A percentile compares a stretch with the other conserved stretches of the same genome.
Conservation (phyloP, 208 protist species). For the Endotrypanum monterogeii region DNA sequence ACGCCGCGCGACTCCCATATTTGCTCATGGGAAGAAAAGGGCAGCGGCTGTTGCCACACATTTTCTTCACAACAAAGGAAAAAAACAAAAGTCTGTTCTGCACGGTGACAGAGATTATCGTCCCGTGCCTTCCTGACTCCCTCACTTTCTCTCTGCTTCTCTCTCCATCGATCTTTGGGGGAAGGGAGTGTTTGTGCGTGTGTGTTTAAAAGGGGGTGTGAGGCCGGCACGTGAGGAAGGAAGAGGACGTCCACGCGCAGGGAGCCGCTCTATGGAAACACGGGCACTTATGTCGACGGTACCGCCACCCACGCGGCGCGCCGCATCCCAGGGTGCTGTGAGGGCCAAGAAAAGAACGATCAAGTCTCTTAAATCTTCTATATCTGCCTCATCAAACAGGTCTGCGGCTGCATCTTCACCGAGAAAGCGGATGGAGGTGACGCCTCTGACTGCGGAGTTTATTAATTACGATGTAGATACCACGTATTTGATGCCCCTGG, state of each 20-base stretch:
- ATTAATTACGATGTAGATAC: slow-evolving; percentile 88
- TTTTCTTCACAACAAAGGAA: not conserved
- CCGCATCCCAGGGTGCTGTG: not conserved
- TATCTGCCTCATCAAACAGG: not conserved
- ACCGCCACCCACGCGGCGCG: not conserved
- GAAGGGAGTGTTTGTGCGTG: too few species aligned
- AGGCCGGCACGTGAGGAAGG: too few species aligned
- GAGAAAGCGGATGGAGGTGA: slow-evolving; percentile 34
- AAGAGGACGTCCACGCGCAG: not conserved
- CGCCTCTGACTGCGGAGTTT: slow-evolving; percentile 68
- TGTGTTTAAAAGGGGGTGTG: not conserved
- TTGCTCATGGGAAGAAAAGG: not conserved
- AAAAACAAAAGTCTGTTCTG: not conserved
- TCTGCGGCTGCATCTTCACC: not conserved
- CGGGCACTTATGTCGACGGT: slow-evolving; percentile 3
- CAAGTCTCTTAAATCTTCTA: not conserved
- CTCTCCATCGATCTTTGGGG: not conserved
- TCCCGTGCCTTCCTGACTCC: not conserved
- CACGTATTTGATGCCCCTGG: slow-evolving; percentile 85
- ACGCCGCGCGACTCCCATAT: not conserved
- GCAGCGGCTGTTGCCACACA: not conserved
- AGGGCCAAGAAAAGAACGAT: not conserved
- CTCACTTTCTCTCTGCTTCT: not conserved
- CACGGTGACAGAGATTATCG: too few species aligned
- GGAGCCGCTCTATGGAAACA: not conserved